phyloP scores from a whole-genome alignment of 164 flowering plant genomes.

The Berberis thunbergii region DNA sequence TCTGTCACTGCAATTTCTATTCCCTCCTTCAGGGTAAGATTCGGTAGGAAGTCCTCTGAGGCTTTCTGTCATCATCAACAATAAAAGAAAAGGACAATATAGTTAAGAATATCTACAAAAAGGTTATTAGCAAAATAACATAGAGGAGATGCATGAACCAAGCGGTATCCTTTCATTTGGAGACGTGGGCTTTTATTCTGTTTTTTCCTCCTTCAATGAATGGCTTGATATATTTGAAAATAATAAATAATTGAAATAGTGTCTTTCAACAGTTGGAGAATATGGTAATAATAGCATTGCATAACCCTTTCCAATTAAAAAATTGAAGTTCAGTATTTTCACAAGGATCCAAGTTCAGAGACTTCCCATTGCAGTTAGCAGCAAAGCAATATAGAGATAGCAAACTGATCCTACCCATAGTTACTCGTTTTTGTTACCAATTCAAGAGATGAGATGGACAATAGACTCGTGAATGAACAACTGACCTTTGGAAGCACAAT shows the following conservation, averaged over 20 bases:
- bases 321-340: too few relatives aligned
- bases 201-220: too few relatives aligned
- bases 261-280: too few relatives aligned
- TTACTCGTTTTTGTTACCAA: neutral
- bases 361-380: too few relatives aligned
- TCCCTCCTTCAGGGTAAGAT: conserved; percentile 10
- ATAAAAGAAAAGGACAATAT: neutral
- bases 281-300: too few relatives aligned
- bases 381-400: too few relatives aligned
- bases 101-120: neutral
- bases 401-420: neutral
- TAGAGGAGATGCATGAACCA: neutral
- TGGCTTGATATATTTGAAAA: too few relatives aligned
- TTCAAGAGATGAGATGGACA: neutral
- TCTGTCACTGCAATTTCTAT: conserved; percentile 13
- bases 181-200: too few relatives aligned
- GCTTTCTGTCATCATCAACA: conserved; percentile 10
- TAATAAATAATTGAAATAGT: too few relatives aligned
- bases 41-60: conserved; percentile 12
- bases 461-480: neutral
- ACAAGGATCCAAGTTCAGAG: too few relatives aligned
- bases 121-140: neutral
- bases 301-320: too few relatives aligned
- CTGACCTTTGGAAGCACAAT: conserved; percentile 17
- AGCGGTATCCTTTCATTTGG: too few relatives aligned